Evolutionary conservation across 257 asterid species (phyloP).

Genomic region (Nyctanthes arbortristis): DNA sequence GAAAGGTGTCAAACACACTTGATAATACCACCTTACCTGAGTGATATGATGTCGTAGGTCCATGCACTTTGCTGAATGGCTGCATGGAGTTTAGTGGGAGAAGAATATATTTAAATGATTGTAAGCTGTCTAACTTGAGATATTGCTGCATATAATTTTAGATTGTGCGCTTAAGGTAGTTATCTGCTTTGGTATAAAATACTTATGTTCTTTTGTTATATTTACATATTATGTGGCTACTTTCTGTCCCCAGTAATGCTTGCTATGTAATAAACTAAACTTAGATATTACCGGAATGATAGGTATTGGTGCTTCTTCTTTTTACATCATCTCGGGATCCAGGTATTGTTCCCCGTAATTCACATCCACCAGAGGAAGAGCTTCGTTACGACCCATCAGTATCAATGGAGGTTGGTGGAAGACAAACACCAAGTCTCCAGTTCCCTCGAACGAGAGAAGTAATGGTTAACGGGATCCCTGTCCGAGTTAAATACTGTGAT

Average conservation of each 20-base stretch:
- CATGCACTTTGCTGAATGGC: neutral
- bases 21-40: constrained; percentile 3
- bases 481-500: constrained; percentile 92
- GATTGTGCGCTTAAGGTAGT: constrained; percentile 9
- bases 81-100: constrained; percentile 6
- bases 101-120: neutral
- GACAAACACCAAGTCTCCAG: constrained; percentile 94
- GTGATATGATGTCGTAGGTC: constrained; percentile 3
- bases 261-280: neutral
- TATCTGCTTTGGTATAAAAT: neutral
- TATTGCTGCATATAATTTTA: constrained; percentile 13
- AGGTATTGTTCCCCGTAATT: constrained; percentile 94
- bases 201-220: constrained; percentile 3
- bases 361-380: constrained; percentile 98
- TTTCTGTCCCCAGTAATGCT: neutral
- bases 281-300: constrained; percentile 11
- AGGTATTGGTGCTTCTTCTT: constrained; percentile 81
- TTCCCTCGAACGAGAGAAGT: constrained; percentile 96
- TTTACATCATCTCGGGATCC: constrained; percentile 95
- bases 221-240: neutral
- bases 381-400: constrained; percentile 70
- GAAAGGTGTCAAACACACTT: neutral
- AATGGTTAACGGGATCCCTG: constrained; percentile 90
- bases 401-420: constrained; percentile 80
- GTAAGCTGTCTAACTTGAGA: constrained; percentile 9